Conservation (phyloP, 176 grass and related monocot genomes). For the Aegilops tauschii region DNA sequence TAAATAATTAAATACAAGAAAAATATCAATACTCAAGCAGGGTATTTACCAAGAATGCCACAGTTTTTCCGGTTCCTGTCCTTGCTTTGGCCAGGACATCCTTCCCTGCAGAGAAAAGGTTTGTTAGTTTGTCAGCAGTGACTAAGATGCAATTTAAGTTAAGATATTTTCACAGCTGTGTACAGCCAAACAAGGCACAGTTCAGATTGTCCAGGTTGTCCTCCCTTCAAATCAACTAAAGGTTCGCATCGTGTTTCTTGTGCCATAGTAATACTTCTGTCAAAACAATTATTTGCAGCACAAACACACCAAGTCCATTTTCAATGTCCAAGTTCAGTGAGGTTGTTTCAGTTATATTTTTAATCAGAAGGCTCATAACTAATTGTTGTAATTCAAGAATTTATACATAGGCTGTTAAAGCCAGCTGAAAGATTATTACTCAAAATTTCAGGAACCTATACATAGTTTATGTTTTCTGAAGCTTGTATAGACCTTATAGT, state of each 20-base stretch:
- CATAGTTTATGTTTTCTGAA: not conserved
- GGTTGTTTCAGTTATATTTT: not conserved
- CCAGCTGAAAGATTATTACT: not conserved
- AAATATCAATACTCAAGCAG: constrained; percentile 15
- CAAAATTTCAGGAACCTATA: not conserved
- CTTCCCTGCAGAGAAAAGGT: constrained; percentile 62
- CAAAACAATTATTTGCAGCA: not conserved
- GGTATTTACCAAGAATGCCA: constrained; percentile 87
- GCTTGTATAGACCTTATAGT: not conserved
- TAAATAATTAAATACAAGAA: not conserved
- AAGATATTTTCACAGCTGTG: not conserved
- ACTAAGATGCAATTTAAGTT: not conserved
- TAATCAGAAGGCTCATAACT: not conserved
- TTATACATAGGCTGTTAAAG: not conserved
- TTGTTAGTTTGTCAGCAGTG: not conserved
- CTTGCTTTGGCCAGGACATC: constrained; percentile 98
- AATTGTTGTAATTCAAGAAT: not conserved
- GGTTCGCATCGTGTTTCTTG: not conserved
- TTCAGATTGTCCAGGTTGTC: not conserved
- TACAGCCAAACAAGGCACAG: not conserved
- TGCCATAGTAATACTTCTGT: not conserved
- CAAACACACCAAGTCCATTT: not conserved
- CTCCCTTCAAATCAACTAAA: not conserved
- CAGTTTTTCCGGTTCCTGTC: constrained; percentile 97
- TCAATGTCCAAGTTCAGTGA: not conserved